Base-by-base conservation (phyloP, 2,329 filamentous ascomycete genomes). In the Chrysoporthe cubensis region DNA sequence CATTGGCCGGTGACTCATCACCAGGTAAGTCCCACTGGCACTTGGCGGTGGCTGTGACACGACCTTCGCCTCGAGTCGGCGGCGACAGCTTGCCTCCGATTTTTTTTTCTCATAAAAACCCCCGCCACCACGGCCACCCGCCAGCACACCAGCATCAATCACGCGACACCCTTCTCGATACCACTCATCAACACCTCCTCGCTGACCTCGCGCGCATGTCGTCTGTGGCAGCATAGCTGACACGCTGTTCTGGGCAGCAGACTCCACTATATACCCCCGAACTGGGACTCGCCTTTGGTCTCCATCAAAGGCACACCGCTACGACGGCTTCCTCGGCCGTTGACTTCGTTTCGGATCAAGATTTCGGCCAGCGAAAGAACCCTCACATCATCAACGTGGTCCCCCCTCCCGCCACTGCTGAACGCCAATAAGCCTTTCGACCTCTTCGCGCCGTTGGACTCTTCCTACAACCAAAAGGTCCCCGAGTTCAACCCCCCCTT, bases 301-400 rank as follows among this genome's bases (percentile, higher is more conserved):
- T 80, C 75, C 72, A 65, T 85, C 87, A 90, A 90, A 90, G 87
- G 88, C 87, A 84, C 78, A 76, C 73, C 72, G 76, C 73, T 80
- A 89, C 76, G 78, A 90, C 88, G 88, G 88, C 88, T 89, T 81
- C 80, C 76, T 78, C 76, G 82, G 87, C 88, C 88, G 86, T 86
- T 72, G 82, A 78, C 76, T 82, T 88, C 78, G 83, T 88, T 78
- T 87, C 85, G 83, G 86, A 89, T 80, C 87, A 90, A 88, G 85
- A 90, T 90, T 90, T 88, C 86, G 86, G 86, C 81, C 81, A 87
- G 79, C 83, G 85, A 79, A 85, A 88, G 80, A 84, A 85, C 75
- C 84, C 86, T 73, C 87, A 90, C 81, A 89, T 88, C 81, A 87
- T 89, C 85, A 89, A 89, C 86, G 83, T 82, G 66, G 83, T 85